Conservation (phyloP, 495 filamentous ascomycete genomes). For the Aspergillus bertholletiae region DNA sequence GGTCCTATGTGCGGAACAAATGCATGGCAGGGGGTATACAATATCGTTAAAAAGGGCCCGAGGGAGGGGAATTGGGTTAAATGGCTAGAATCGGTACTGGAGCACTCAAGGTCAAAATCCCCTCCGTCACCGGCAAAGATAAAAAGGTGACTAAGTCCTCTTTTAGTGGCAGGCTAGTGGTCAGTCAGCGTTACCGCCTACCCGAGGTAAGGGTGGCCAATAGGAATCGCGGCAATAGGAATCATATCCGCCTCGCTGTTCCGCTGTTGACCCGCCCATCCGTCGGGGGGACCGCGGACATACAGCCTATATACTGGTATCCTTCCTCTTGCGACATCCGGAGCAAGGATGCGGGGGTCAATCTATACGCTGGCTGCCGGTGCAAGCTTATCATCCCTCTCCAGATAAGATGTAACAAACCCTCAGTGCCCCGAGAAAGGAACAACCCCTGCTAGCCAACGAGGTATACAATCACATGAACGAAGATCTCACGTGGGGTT, state of each 20-base stretch:
- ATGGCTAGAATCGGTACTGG: neutral
- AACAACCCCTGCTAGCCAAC: too few relatives aligned
- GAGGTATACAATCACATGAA: neutral
- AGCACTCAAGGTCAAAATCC: neutral
- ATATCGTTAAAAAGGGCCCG: neutral
- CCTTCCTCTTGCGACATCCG: neutral
- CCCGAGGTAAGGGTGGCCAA: constrained; percentile 24
- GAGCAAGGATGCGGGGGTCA: neutral
- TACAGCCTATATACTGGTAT: neutral
- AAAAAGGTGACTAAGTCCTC: constrained; percentile 5
- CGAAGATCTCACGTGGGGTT: neutral
- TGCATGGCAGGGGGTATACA: constrained; percentile 1
- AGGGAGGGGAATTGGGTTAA: neutral
- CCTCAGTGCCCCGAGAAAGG: too few relatives aligned
- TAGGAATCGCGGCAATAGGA: constrained; percentile 25
- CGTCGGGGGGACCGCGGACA: constrained; percentile 1
- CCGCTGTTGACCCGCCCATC: constrained; percentile 7
- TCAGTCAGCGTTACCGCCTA: constrained; percentile 31
- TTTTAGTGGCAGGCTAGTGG: constrained; percentile 19
- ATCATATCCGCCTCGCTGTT: constrained; percentile 12
- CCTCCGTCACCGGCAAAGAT: constrained; percentile 5
- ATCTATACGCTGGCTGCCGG: too few relatives aligned
- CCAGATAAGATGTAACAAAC: too few relatives aligned
- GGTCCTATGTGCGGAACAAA: constrained; percentile 1
- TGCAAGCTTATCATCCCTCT: too few relatives aligned